Conservation (phyloP, 805 yeast genomes). For the Peterozyma toletana region DNA sequence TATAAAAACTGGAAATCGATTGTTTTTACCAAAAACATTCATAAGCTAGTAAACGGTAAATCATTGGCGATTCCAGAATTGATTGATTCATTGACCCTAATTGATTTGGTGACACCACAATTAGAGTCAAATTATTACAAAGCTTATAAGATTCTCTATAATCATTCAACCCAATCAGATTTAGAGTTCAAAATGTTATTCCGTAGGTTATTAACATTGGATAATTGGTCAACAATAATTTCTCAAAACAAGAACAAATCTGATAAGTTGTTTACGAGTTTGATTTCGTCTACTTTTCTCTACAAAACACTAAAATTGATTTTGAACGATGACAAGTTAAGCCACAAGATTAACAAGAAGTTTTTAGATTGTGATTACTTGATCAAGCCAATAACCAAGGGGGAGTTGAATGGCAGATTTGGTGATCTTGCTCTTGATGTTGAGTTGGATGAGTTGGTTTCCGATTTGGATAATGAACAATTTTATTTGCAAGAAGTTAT, state of each 20-base stretch:
- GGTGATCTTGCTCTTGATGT: constrained; percentile 1
- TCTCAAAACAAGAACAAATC: constrained; percentile 25
- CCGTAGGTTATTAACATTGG: constrained; percentile 49
- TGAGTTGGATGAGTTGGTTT: constrained; percentile 8
- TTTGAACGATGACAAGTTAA: constrained; percentile 17
- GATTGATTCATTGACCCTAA: constrained; percentile 42
- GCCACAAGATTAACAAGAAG: constrained; percentile 19
- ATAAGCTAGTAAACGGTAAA: constrained; percentile 26
- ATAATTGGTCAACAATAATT: constrained; percentile 41
- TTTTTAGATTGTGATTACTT: constrained; percentile 12
- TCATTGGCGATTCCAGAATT: constrained; percentile 37
- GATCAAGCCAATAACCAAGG: constrained; percentile 5
- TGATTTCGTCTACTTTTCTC: constrained; percentile 32
- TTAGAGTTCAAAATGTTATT: constrained; percentile 35
- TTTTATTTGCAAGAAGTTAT: constrained; percentile 9
- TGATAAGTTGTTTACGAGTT: constrained; percentile 32
- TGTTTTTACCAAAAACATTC: constrained; percentile 13
- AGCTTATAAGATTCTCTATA: constrained; percentile 46
- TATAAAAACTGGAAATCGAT: not conserved
- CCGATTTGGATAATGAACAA: constrained; percentile 4
- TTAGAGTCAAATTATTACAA: constrained; percentile 25
- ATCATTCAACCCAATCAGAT: constrained; percentile 17
- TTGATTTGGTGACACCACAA: constrained; percentile 25
- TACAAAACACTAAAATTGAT: constrained; percentile 32
- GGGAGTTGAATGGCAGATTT: constrained; percentile 5